These are phyloP conservation scores for Podospora tetraspora DNA, from an alignment of 495 filamentous ascomycete species.

Conservation along the genomic window DNA sequence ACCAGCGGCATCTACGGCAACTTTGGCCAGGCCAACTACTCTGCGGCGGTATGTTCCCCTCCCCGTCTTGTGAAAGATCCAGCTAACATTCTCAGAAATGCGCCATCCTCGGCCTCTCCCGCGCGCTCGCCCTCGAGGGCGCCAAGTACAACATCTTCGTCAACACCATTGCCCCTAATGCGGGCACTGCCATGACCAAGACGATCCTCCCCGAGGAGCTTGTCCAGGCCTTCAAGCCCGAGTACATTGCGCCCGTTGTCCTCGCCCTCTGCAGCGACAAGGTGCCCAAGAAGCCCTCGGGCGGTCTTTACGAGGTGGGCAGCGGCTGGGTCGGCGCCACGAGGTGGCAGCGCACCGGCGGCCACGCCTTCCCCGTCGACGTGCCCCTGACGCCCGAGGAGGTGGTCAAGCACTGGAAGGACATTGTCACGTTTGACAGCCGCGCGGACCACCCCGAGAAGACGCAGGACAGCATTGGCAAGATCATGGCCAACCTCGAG, in stretches of 20 bases:
- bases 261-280: conserved; percentile 85
- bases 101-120: conserved; percentile 91
- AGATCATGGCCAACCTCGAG: conserved; percentile 87
- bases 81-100: conserved; percentile 55
- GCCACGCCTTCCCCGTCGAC: conserved; percentile 89
- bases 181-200: conserved; percentile 91
- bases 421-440: conserved; percentile 81
- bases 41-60: conserved; percentile 65
- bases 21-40: conserved; percentile 98
- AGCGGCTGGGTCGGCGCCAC: conserved; percentile 91
- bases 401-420: conserved; percentile 69
- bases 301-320: conserved; percentile 91
- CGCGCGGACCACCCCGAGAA: conserved; percentile 86
- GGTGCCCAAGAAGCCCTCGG: conserved; percentile 74
- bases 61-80: conserved; percentile 3
- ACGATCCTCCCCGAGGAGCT: conserved; percentile 96
- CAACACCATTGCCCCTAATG: conserved; percentile 97
- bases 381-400: conserved; percentile 81
- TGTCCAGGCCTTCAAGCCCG: conserved; percentile 98
- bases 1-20: conserved; percentile 98
- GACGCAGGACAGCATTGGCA: conserved; percentile 67
- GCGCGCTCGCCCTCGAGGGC: conserved; percentile 87
- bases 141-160: conserved; percentile 97
- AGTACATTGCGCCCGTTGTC: conserved; percentile 93
- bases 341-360: conserved; percentile 90